phyloP scores from a whole-genome alignment of 129 eudicot genomes.

The Helichrysum umbraculigerum region DNA sequence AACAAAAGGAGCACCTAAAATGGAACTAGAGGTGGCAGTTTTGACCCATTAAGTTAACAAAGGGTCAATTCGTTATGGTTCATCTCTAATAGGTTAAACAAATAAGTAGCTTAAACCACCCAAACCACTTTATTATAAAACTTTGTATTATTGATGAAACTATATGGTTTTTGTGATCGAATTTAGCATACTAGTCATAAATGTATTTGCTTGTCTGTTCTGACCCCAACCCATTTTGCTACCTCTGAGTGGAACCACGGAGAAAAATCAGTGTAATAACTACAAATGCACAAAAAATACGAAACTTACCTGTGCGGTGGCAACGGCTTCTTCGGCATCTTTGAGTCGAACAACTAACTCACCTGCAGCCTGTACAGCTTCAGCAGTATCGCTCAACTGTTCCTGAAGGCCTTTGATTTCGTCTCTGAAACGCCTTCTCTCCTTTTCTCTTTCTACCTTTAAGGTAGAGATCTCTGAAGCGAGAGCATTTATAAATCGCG shows the following conservation, averaged over 20 bases:
- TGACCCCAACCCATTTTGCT: not conserved
- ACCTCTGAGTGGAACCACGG: not conserved
- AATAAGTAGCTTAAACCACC: not conserved
- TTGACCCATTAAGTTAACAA: not conserved
- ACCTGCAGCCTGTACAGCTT: constrained; percentile 98
- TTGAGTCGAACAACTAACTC: constrained; percentile 90
- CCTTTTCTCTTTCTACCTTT: constrained; percentile 83
- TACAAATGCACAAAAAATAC: not conserved
- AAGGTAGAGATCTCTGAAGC: constrained; percentile 79
- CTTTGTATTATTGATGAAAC: not conserved
- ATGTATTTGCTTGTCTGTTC: not conserved
- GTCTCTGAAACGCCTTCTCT: constrained; percentile 64
- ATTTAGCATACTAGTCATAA: not conserved
- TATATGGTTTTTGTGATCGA: not conserved
- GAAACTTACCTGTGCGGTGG: constrained; percentile 74
- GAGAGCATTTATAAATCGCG: constrained; percentile 77
- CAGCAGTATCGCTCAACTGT: constrained; percentile 90
- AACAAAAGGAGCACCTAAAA: not conserved
- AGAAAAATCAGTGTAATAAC: not conserved
- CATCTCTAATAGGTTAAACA: not conserved
- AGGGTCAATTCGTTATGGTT: not conserved
- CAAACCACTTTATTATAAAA: not conserved
- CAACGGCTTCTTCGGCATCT: constrained; percentile 91
- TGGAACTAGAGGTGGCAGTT: not conserved
- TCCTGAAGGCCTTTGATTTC: constrained; percentile 87